These are phyloP conservation scores for Apophysomyces variabilis DNA, from an alignment of 371 early-diverging fungal genomes.

Conservation along the genomic window DNA sequence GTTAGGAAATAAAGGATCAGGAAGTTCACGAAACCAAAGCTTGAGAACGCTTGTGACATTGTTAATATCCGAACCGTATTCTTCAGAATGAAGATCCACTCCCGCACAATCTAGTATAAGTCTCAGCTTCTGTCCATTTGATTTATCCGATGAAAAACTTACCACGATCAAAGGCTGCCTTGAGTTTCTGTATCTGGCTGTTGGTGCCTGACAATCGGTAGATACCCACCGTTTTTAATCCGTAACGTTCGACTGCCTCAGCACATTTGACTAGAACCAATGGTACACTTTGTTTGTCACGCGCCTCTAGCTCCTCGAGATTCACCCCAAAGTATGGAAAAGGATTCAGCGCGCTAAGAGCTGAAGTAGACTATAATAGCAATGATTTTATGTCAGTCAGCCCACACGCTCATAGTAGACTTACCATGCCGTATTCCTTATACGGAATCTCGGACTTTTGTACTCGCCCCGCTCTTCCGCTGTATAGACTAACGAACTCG, in stretches of 20 bases:
- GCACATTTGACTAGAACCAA: constrained; percentile 77
- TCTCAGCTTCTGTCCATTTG: neutral
- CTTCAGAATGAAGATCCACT: constrained; percentile 64
- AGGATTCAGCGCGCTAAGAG: constrained; percentile 59
- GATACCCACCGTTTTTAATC: constrained; percentile 73
- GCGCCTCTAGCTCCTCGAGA: constrained; percentile 61
- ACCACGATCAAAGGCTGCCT: constrained; percentile 75
- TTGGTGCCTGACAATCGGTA: constrained; percentile 85
- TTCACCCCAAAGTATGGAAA: constrained; percentile 74
- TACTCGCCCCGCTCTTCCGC: constrained; percentile 30
- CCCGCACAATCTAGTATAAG: constrained; percentile 52
- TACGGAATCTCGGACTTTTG: constrained; percentile 57
- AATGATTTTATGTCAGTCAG: neutral
- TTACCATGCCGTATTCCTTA: constrained; percentile 63
- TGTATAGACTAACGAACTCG: constrained; percentile 41
- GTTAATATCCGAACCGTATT: constrained; percentile 74
- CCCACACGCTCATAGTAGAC: neutral
- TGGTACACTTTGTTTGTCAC: constrained; percentile 78
- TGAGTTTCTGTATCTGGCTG: constrained; percentile 70
- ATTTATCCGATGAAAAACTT: neutral
- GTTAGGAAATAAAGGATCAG: constrained; percentile 81
- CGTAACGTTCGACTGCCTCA: constrained; percentile 76
- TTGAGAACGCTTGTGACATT: constrained; percentile 86
- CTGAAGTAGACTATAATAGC: constrained; percentile 49
- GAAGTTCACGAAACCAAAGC: constrained; percentile 89